Base-by-base conservation (phyloP, 495 filamentous ascomycete species). In the Penicillium dipodomyicola region DNA sequence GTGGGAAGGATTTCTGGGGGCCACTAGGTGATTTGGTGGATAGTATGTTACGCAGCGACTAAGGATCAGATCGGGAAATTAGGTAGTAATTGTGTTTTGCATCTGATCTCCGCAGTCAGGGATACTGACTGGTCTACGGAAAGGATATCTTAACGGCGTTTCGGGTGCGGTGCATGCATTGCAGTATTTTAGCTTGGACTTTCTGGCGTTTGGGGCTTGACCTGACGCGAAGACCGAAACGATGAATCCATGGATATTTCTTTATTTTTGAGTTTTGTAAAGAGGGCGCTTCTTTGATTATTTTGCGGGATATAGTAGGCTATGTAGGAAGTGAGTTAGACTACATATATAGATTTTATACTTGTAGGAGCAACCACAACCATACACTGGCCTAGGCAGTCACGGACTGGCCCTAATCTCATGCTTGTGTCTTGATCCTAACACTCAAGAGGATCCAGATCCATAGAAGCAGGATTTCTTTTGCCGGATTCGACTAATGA, bases 11-110 rank as follows among this genome's bases (percentile, higher is more conserved):
- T 70, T 98, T 91, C 78, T 98, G 91, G 87, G 94, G 94, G 0
- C 94, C 94, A n/a, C 73, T 98, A 55, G 92, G 92, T 20, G 94
- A 98, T 72, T 76, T 98, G 65, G 94, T 98, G 37, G 94, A 97
- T 68, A 96, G 88, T 60, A 98, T 98, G 89, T 70, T 98, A 75
- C 87, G 84, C 69, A 96, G 91, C 66, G 95, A 98, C 73, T 96
- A 59, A 82, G 33, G 32, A 46, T 52, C 22, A 22, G 12, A 46
- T 57, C 57, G 59, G 58, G 57, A 40, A 44, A 49, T 9, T 17
- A 35, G 23, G 35, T 40, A 10, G 49, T n/a, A 25, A 54, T 29
- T 23, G 20, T 25, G 54, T 47, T 47, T 59, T 52, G 41, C 39
- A 44, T 49, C 43, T 52, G 59, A 59, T 49, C 42, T 49, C 41